These are phyloP conservation scores for Naumovozyma baii DNA, from an alignment of 805 yeast species.

Conservation along the genomic window DNA sequence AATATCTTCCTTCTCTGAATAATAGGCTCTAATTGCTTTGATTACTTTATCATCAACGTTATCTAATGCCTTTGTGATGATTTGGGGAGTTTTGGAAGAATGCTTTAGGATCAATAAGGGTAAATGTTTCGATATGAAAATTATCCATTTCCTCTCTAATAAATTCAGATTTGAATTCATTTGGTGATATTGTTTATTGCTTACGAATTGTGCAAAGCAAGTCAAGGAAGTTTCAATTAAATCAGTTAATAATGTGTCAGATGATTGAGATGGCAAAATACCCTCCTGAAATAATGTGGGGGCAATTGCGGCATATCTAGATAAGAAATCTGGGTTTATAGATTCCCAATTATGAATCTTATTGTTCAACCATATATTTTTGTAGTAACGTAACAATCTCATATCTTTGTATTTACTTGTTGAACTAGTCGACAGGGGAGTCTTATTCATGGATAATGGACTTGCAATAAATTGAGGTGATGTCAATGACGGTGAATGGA, in stretches of 20 bases:
- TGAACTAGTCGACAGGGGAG: constrained; percentile 5
- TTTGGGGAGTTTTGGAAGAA: constrained; percentile 19
- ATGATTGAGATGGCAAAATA: constrained; percentile 13
- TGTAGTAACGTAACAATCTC: constrained; percentile 26
- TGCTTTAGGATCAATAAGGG: constrained; percentile 36
- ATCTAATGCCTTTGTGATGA: constrained; percentile 20
- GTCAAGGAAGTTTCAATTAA: constrained; percentile 32
- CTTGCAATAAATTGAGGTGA: constrained; percentile 26
- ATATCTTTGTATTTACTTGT: constrained; percentile 19
- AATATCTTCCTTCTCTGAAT: constrained; percentile 27
- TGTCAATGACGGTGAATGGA: constrained; percentile 22
- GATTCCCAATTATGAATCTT: constrained; percentile 31
- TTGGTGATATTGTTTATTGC: constrained; percentile 33
- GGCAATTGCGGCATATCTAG: constrained; percentile 26
- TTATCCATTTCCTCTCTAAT: constrained; percentile 35
- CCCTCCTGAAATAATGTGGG: constrained; percentile 27
- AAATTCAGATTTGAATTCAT: constrained; percentile 28
- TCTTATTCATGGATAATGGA: constrained; percentile 17
- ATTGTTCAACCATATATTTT: constrained; percentile 33
- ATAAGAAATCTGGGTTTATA: constrained; percentile 23
- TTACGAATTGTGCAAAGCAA: constrained; percentile 37
- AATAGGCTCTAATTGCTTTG: constrained; percentile 28
- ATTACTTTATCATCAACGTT: constrained; percentile 24
- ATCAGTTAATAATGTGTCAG: constrained; percentile 20
- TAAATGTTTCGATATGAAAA: constrained; percentile 37